Conservation (phyloP, 164 flowering plant genomes). For the Liquidambar formosana region DNA sequence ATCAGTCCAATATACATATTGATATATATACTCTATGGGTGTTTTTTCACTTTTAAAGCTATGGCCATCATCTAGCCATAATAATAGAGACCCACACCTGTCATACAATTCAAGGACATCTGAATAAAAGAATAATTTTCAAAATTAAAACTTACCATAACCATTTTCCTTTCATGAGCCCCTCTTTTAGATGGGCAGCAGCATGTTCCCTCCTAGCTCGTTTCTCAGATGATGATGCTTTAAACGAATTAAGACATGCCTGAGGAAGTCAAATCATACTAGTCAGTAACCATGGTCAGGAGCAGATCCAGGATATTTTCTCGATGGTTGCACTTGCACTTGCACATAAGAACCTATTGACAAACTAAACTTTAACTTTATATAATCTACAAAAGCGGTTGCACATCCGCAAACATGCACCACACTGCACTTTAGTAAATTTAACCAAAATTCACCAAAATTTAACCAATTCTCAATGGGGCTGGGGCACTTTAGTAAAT, state of each 20-base stretch:
- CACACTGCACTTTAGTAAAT: no score
- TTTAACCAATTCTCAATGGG: no score
- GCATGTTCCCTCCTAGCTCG: constrained; percentile 63
- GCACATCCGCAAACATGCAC: no score
- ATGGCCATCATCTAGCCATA: background rate
- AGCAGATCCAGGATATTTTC: no score
- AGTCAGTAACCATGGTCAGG: background rate
- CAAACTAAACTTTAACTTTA: no score
- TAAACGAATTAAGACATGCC: constrained; percentile 58
- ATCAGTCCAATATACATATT: no score
- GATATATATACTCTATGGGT: background rate
- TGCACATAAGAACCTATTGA: no score
- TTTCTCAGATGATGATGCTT: constrained; percentile 50
- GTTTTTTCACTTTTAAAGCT: background rate
- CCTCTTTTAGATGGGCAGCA: constrained; percentile 56
- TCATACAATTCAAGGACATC: background rate
- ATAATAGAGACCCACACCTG: background rate
- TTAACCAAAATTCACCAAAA: no score
- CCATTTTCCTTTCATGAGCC: constrained; percentile 79
- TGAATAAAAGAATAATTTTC: background rate
- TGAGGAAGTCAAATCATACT: constrained; percentile 24
- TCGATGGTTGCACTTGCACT: no score
- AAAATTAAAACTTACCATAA: constrained; percentile 57
- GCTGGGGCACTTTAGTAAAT: no score
- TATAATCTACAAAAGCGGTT: no score